Conservation (phyloP, 257 asterid genomes). For the Oldenlandia corymbosa region DNA sequence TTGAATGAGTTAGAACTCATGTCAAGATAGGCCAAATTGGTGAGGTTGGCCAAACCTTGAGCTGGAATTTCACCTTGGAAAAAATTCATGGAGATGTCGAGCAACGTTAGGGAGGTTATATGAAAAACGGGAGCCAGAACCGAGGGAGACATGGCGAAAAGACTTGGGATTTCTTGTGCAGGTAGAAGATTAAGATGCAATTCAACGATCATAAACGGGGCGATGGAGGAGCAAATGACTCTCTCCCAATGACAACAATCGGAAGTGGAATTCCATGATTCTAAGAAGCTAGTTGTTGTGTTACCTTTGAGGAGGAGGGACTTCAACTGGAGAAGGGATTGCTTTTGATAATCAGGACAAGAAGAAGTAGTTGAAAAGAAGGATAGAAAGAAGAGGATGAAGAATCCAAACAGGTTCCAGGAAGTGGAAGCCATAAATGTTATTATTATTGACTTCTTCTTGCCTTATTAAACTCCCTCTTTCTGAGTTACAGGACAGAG, state of each 20-base stretch:
- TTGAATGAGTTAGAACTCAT: slow-evolving; percentile 19
- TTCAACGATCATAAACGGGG: slow-evolving; percentile 3
- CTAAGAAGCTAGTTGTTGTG: neutral
- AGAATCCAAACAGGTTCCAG: slow-evolving; percentile 18
- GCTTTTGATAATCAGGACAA: slow-evolving; percentile 24
- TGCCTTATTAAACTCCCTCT: too few relatives aligned
- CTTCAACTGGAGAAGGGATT: slow-evolving; percentile 25
- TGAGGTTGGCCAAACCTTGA: slow-evolving; percentile 15
- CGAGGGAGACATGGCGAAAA: slow-evolving; percentile 9
- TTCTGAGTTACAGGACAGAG: too few relatives aligned
- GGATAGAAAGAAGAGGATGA: slow-evolving; percentile 2
- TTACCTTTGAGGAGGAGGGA: slow-evolving; percentile 8
- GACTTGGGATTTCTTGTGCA: neutral
- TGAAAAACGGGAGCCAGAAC: slow-evolving; percentile 26
- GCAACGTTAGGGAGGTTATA: slow-evolving; percentile 18
- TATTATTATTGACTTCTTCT: too few relatives aligned
- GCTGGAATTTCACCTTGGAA: slow-evolving; percentile 26
- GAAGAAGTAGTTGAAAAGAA: slow-evolving; percentile 4
- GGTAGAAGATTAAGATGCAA: slow-evolving; percentile 14
- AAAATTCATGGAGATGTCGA: slow-evolving; percentile 23
- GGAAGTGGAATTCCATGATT: slow-evolving; percentile 22
- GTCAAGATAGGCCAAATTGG: slow-evolving; percentile 20
- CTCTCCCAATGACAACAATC: slow-evolving; percentile 28
- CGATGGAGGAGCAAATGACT: slow-evolving; percentile 9
- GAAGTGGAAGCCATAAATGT: slow-evolving; percentile 1